Evolutionary conservation across 192 early-diverging fungal genomes (phyloP), one percentile per base, ranked within the genome.

Genomic region (Linnemannia zychae): DNA sequence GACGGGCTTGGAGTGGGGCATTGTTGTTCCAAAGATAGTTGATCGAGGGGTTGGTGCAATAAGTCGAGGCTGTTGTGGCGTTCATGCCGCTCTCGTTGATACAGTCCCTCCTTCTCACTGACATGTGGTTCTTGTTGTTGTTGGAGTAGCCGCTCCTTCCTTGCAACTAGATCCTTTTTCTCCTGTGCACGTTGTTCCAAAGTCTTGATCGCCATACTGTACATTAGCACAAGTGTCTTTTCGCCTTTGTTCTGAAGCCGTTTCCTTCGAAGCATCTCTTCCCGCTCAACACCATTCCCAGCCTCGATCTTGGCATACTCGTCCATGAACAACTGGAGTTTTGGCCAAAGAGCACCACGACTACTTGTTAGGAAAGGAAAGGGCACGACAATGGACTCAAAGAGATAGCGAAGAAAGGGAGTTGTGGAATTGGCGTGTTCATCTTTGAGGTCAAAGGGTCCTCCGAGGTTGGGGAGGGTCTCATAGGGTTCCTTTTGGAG

Each of bases 361-460:
- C 69, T 73, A 16, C 84, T 81, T 18, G 86, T 78, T 13, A 91
- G 74, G 24, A 91, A 84, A 12, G 90, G 90, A 22, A 91, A 91
- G 0, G 81, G 75, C 1, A 80, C 67, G 22, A 91, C 76, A 46
- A 87, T 86, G 63, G 74, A 69, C 24, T 77, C 77, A 46, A 89
- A 88, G 12, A 90, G 44, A 71, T 87, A 89, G 1, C 73, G 66
- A 13, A 91, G 46, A 70, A 91, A 88, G 1, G 89, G 90, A 0
- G 78, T 79, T 15, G 72, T 71, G n/a, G 82, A 74, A 33, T 68
- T 18, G 12, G 63, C 31, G 28, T 72, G 66, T 20, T 79, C 63
- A 53, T 69, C 69, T 34, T 70, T 48, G 22, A 71, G 44, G 15
- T 70, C 47, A 20, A 77, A 77, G 20, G 81, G 75, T n/a, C 63